Evolutionary conservation across 1,284 basidiomycete genomes (phyloP).

Genomic region (Moesziomyces sp.): DNA sequence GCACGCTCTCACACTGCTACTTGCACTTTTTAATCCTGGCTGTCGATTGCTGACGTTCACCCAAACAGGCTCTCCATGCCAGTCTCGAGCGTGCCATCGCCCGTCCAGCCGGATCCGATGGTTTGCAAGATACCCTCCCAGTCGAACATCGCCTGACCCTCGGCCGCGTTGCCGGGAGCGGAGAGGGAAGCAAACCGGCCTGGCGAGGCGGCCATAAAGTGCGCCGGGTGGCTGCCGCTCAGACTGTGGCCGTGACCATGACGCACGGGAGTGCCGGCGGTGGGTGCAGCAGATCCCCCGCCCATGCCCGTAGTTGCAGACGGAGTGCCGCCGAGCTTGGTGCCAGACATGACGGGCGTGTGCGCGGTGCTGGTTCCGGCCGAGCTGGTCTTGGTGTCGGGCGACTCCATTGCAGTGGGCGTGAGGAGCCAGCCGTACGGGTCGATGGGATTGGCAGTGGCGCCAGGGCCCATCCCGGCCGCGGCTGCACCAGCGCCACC

Average conservation of each 20-base stretch:
- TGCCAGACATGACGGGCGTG: constrained; percentile 22
- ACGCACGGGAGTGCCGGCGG: constrained; percentile 10
- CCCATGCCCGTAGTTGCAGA: background rate
- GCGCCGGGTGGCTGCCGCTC: constrained; percentile 5
- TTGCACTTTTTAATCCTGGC: background rate
- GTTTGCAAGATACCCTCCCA: constrained; percentile 50
- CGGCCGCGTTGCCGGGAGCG: constrained; percentile 2
- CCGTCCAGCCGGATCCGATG: constrained; percentile 46
- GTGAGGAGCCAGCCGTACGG: constrained; percentile 51
- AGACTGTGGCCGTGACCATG: constrained; percentile 13
- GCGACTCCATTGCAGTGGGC: constrained; percentile 33
- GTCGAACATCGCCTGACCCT: constrained; percentile 37
- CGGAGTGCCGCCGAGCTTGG: constrained; percentile 8
- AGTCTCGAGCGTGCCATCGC: constrained; percentile 43
- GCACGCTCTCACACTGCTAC: background rate
- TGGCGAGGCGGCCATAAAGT: constrained; percentile 26
- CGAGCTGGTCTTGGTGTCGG: constrained; percentile 26
- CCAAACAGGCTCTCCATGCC: constrained; percentile 48
- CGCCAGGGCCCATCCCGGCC: background rate
- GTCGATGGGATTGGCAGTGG: constrained; percentile 36
- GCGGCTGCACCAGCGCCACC: constrained; percentile 2
- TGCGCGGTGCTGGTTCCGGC: constrained; percentile 19
- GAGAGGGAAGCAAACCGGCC: constrained; percentile 16
- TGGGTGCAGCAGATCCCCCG: background rate
- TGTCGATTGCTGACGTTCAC: background rate